These are phyloP conservation scores for Xylariaceae sp. DNA, from an alignment of 2,329 filamentous ascomycete species.

Conservation along the genomic window DNA sequence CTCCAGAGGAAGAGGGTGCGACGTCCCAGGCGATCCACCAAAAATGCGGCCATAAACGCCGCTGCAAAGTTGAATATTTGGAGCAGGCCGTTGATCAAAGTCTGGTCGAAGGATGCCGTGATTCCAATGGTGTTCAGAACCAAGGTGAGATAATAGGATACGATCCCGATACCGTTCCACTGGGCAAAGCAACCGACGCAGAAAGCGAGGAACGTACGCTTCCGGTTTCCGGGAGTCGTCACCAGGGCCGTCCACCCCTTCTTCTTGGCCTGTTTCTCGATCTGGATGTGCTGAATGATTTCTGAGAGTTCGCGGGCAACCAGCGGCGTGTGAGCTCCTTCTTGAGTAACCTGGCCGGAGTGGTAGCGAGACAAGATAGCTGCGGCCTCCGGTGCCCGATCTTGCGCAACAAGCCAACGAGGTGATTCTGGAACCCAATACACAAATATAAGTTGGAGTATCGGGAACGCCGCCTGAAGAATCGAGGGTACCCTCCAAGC, in stretches of 20 bases:
- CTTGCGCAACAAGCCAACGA: conserved; percentile 39
- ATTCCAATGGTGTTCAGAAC: conserved; percentile 43
- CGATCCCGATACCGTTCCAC: conserved; percentile 39
- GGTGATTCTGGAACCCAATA: conserved; percentile 37
- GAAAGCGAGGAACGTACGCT: conserved; percentile 23
- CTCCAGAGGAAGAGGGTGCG: conserved; percentile 45
- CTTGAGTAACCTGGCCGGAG: conserved; percentile 49
- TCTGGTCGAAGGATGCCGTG: conserved; percentile 38
- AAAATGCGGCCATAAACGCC: conserved; percentile 40
- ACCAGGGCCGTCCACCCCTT: conserved; percentile 34
- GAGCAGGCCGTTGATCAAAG: conserved; percentile 41
- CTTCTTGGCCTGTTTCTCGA: conserved; percentile 43
- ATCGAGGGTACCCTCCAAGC: conserved; percentile 40
- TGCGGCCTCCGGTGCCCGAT: conserved; percentile 34
- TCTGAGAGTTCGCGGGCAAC: conserved; percentile 52
- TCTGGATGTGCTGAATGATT: conserved; percentile 49
- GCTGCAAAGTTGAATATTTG: conserved; percentile 42
- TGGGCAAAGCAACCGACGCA: conserved; percentile 25
- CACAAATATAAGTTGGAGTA: conserved; percentile 19
- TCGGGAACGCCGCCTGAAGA: conserved; percentile 31
- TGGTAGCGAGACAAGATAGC: conserved; percentile 37
- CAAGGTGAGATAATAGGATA: conserved; percentile 40
- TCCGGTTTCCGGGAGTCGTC: conserved; percentile 25
- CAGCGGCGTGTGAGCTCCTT: conserved; percentile 42
- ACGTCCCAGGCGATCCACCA: conserved; percentile 47